Evolutionary conservation across 805 yeast genomes (phyloP), one percentile per base, ranked within the genome.

Genomic region (Tetrapisispora arboricola): DNA sequence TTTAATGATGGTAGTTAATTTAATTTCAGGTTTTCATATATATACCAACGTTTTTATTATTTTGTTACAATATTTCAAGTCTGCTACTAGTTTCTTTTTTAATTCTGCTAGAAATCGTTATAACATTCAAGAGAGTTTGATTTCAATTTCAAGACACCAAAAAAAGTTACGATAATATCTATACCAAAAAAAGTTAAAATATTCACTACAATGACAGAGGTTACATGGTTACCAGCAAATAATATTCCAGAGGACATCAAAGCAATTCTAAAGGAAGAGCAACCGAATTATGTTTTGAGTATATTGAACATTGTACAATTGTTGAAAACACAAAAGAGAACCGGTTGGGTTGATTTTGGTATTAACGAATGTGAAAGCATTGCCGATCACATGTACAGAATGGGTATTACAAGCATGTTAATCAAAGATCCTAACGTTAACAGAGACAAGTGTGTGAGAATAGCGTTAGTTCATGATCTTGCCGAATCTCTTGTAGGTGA

Each of bases 401-500:
- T 90, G 96, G 77, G 86, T 5, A 67, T 88, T 17, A 76, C 86
- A 32, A 70, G 90, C 18, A 75, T 87, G 81, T 61, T 86, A 19
- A 71, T 85, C 32, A 62, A 65, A 22, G 63, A 71, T 38, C 60
- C 62, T n/a, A 61, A 66, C 2, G 67, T 83, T 25, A 77, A 84
- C 60, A 67, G 73, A 20, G 71, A 73, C 44, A 75, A 75, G 50
- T 86, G 96, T 66, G 81, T 79, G 38, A 81, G 83, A 62, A 87
- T 90, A 40, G 87, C 96, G 1, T 67, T 87, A 31, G 78, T 87
- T 25, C 98, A 90, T 66, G 98, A 90, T 61, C 83, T 90, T 53
- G 96, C 97, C 10, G 98, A 90, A 67, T 62, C 88, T 4, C 66
- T 90, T 22, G 97, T 90, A 12, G 98, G 98, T 25, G 98, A 90